A percentile compares a stretch with the other conserved stretches of the same genome.
Evolutionary conservation across 2,329 filamentous ascomycete genomes (phyloP).

Genomic region (Harringtonia aguacate): DNA sequence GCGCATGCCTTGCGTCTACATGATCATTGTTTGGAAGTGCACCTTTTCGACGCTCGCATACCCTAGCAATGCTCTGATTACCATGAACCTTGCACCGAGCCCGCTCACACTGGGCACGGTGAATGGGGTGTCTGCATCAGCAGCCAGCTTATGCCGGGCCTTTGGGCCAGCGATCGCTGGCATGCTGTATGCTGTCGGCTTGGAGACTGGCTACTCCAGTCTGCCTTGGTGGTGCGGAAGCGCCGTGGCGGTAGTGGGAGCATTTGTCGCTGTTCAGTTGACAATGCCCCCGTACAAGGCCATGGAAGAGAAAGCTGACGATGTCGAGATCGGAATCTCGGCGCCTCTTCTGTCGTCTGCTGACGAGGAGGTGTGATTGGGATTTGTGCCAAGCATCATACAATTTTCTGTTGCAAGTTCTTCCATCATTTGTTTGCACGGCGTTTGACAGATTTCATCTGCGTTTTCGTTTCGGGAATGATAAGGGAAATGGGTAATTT

Average conservation of each 20-base stretch:
- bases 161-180: conserved; percentile 86
- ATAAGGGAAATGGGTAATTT: no score
- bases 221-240: conserved; percentile 91
- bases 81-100: conserved; percentile 79
- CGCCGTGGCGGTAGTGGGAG: conserved; percentile 63
- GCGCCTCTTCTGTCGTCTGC: not conserved
- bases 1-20: conserved; percentile 65
- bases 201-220: conserved; percentile 72
- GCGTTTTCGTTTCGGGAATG: no score
- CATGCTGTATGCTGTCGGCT: conserved; percentile 69
- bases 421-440: no score
- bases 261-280: conserved; percentile 65
- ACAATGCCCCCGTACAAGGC: conserved; percentile 44
- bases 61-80: conserved; percentile 78
- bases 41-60: conserved; percentile 87
- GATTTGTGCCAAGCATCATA: no score
- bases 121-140: conserved; percentile 85
- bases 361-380: not conserved
- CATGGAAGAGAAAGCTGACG: conserved; percentile 27
- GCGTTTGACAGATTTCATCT: no score
- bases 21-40: conserved; percentile 81
- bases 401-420: no score
- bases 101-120: conserved; percentile 79
- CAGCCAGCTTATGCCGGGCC: conserved; percentile 77
- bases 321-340: conserved; percentile 21